These are phyloP conservation scores for Buddleja alternifolia DNA, from an alignment of 257 asterid species.

Conservation along the genomic window DNA sequence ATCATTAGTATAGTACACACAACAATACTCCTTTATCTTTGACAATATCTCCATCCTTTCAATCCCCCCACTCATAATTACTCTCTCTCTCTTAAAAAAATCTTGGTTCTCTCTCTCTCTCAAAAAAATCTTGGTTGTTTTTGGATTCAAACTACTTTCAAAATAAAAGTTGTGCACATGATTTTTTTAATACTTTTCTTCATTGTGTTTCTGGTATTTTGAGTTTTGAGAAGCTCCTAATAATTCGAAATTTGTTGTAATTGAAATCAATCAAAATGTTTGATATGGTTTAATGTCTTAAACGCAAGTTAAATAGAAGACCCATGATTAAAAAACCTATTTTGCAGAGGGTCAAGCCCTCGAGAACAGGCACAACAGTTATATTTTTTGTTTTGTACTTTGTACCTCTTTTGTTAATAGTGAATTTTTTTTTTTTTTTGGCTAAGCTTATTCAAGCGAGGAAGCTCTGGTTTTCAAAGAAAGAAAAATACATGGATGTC, in stretches of 20 bases:
- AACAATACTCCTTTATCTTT: conserved; percentile 29
- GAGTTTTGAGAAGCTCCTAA: too few relatives aligned
- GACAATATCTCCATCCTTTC: conserved; percentile 49
- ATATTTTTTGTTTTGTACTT: too few relatives aligned
- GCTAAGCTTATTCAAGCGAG: too few relatives aligned
- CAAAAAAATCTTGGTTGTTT: conserved; percentile 8
- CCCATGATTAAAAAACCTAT: too few relatives aligned
- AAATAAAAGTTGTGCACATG: neutral
- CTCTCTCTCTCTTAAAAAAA: conserved; percentile 22
- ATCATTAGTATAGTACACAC: conserved; percentile 40
- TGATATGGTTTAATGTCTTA: too few relatives aligned
- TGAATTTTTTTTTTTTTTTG: too few relatives aligned
- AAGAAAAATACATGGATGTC: too few relatives aligned
- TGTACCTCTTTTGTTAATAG: too few relatives aligned
- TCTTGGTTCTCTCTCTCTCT: conserved; percentile 25
- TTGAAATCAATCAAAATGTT: neutral
- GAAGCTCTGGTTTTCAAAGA: too few relatives aligned
- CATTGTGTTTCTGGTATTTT: neutral
- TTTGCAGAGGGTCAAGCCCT: too few relatives aligned
- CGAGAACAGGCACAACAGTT: too few relatives aligned
- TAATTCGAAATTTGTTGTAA: neutral
- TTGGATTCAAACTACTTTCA: conserved; percentile 34
- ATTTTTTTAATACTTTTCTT: neutral
- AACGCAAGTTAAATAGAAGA: too few relatives aligned
- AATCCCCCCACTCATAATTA: conserved; percentile 43